Evolutionary conservation across 805 yeast genomes (phyloP), one percentile per base, ranked within the genome.

Genomic region (Metschnikowia drakensbergensis): DNA sequence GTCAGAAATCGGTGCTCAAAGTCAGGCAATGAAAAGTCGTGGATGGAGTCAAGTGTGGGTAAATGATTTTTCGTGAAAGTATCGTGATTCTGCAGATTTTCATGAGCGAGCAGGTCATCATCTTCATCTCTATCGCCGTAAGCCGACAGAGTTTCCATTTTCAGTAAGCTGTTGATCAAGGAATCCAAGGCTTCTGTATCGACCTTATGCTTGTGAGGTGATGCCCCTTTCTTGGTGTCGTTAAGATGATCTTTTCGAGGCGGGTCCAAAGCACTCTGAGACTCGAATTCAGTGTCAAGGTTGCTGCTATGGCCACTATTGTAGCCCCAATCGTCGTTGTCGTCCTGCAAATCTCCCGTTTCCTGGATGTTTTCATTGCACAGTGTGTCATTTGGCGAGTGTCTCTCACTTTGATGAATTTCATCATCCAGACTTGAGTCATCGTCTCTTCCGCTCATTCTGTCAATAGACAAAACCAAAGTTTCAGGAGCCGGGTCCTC

Each of bases 101-200:
- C 35, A 29, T 26, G 32, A 17, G 33, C 39, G 27, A 17, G 9
- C 27, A 33, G 45, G 27, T 33, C 37, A 6, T 32, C 30, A n/a
- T 26, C 47, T 28, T 7, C 46, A 1, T 45, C 46, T 1, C n/a
- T 11, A 7, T 47, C 36, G 22, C 36, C 40, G 26, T 46, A 32
- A 3, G 37, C 29, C 3, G 50, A 33, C 22, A 42, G 50, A 25
- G 47, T 49, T 9, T 63, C 63, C 47, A 58, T 60, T 42, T 62
- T 61, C 46, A 49, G 55, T 27, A 72, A 55, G 49, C 72, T 75
- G 46, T 64, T 58, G 13, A 72, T 71, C n/a, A 72, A 54, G 5
- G 69, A 61, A 47, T 71, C 76, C 29, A 72, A 54, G 4, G 69
- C 67, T 34, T 61, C 68, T 3, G 68, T 63, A 31, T 59, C 52